Base-by-base conservation (phyloP, 2,329 filamentous ascomycete species). In the Purpureocillium takamizusanense region DNA sequence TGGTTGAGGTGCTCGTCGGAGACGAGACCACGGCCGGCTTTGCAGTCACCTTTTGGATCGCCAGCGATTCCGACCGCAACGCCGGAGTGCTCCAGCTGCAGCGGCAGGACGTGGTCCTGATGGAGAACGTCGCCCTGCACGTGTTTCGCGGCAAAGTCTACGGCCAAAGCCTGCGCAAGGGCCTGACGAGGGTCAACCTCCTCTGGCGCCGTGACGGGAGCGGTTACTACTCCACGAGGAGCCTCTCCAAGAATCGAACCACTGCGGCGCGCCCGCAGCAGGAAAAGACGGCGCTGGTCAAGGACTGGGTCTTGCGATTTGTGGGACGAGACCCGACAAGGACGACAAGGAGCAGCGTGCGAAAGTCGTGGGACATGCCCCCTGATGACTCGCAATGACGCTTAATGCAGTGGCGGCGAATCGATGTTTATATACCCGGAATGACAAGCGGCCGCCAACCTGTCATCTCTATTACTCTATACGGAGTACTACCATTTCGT, bases 11-110 rank as follows among this genome's bases (percentile, higher is more conserved):
- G 2, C 66, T 89, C 1, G 78, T 95, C 1, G 89, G 85, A 5
- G 90, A 97, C 56, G 85, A 95, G 37, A 94, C 88, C 0, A 76
- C 72, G 46, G 76, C 85, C 0, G 84, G 83, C 3, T 94, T 95
- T 60, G 77, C 72, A 21, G 69, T 95, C 39, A 89, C 83, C 3
- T 87, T 94, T 56, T 97, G 90, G 90, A 65, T 94, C 2, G 62
- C 71, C 4, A 47, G 46, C 4, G 46, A 65, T 50, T 31, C 57
- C 65, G 42, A 59, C 4, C 42, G 38, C 0, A 44, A 48, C 8
- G 54, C 54, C 23, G 46, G 51, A 3, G 50, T 73, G 9, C 56
- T 63, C 2, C 59, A 54, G 0, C 61, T 94, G 25, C 70, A 80
- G 33, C 64, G 78, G 1, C 81, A 83, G 49, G 87, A 97, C 53